A percentile compares a stretch with the other conserved stretches of the same genome.
Evolutionary conservation across 352 stramenopile genomes (phyloP).

Genomic region (Halophytophthora batemanensis): DNA sequence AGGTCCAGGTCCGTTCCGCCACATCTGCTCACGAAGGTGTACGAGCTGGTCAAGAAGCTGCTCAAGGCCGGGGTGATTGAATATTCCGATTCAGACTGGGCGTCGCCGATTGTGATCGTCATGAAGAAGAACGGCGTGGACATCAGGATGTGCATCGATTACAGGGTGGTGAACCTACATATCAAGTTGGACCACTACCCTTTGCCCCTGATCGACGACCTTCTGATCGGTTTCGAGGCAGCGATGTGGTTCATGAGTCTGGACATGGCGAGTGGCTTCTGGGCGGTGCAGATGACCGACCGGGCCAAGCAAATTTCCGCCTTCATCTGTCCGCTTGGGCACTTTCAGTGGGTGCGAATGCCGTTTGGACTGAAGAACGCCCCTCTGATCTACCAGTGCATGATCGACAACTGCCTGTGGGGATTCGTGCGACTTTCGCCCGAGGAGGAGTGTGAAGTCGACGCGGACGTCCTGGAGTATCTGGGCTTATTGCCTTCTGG

Average conservation of each 20-base stretch:
- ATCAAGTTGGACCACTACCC: conserved; percentile 11
- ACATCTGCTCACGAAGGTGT: conserved; percentile 15
- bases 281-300: conserved; percentile 6
- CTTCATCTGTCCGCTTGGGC: conserved; percentile 14
- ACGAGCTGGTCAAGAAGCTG: conserved; percentile 18
- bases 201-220: conserved; percentile 16
- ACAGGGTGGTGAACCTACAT: background rate
- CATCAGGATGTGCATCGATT: conserved; percentile 26
- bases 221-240: conserved; percentile 4
- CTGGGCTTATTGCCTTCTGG: background rate
- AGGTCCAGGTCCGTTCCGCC: conserved; percentile 6
- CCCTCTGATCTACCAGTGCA: conserved; percentile 10
- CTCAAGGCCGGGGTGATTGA: conserved; percentile 10
- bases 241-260: conserved; percentile 9
- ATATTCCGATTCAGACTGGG: conserved; percentile 20
- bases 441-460: no score
- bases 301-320: conserved; percentile 11
- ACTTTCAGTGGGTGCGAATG: conserved; percentile 17
- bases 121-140: conserved; percentile 38
- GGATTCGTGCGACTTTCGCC: background rate
- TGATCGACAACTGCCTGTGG: conserved; percentile 15
- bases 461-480: background rate
- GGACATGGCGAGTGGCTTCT: conserved; percentile 15
- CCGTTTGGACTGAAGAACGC: conserved; percentile 11
- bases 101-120: conserved; percentile 30